Evolutionary conservation across 805 yeast genomes (phyloP), one percentile per base, ranked within the genome.

Genomic region (Ogataea naganishii): DNA sequence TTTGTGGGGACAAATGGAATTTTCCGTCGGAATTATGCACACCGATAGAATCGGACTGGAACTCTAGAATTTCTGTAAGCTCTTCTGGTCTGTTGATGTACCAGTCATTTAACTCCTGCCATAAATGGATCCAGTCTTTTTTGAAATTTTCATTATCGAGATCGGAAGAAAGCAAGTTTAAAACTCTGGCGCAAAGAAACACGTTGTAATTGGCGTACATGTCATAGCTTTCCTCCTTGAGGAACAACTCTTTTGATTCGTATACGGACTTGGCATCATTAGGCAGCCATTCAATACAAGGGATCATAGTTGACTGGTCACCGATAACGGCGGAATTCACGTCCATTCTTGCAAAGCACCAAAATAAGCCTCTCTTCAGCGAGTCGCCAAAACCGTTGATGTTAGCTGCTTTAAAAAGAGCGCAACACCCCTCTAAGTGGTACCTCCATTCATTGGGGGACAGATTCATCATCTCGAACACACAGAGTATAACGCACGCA

Each of bases 331-430:
- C 60, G 16, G 56, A 46, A 24, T 52, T 49, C 4, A 58, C 48
- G 34, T 60, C 66, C 56, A 58, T 54, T 20, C 64, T 40, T 1
- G 61, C 62, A 39, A 58, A 53, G 25, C 53, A 51, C 65, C 64
- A 60, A 35, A 60, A 60, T 23, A 60, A 35, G 0, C 58, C 53
- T 27, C 61, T 34, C 22, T 53, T 53, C 14, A 56, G 43, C 12
- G 36, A 37, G 12, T 46, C 41, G 27, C 56, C 41, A 33, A 58
- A 58, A 2, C 64, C 65, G 37, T 56, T 39, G 18, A 58, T 56
- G 10, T 49, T 53, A 26, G 49, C 49, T 9, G 59, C 47, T 20
- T 48, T 44, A 33, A 60, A 55, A 27, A 53, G 30, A 0, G 56
- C 49, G 7, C 56, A 49, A 35, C 63, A 56, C 6, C 63, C 64